phyloP scores from a whole-genome alignment of 352 stramenopile genomes.

The Globisporangium ultimum region DNA sequence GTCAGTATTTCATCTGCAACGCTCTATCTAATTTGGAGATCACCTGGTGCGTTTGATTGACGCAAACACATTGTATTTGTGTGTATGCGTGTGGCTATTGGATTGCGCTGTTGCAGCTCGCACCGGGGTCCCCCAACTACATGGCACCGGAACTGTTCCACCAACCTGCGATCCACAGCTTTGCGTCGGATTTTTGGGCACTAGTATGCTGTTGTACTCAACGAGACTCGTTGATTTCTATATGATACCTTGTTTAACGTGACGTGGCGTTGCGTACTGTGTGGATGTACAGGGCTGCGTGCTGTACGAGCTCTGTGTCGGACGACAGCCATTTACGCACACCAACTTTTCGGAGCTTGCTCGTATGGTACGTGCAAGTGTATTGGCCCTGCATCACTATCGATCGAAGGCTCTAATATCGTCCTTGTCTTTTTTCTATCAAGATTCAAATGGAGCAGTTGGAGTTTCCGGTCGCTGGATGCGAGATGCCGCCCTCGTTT shows the following conservation, averaged over 20 bases:
- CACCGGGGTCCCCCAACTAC: conserved; percentile 83
- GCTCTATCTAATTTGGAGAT: not conserved
- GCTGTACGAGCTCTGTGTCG: conserved; percentile 71
- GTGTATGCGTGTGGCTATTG: not conserved
- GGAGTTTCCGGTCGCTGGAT: conserved; percentile 39
- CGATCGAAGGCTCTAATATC: not conserved
- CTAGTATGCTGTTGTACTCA: conserved; percentile 30
- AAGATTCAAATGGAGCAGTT: conserved; percentile 72
- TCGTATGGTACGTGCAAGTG: conserved; percentile 43
- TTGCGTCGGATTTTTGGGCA: conserved; percentile 88
- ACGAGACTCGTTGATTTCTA: no score
- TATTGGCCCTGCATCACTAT: not conserved
- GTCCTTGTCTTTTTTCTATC: not conserved
- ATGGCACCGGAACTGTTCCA: conserved; percentile 92
- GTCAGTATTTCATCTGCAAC: conserved; percentile 21
- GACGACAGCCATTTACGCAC: conserved; percentile 64
- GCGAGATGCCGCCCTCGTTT: conserved; percentile 53
- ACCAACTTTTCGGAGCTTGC: conserved; percentile 70
- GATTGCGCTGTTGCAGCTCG: conserved; percentile 26
- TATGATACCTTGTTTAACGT: not conserved
- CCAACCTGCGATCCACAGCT: conserved; percentile 78
- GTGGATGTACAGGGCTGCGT: conserved; percentile 57
- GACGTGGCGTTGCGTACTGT: not conserved
- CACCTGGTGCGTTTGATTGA: not conserved
- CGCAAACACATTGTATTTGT: not conserved